Conservation (phyloP, 495 filamentous ascomycete genomes). For the Apodospora peruviana region DNA sequence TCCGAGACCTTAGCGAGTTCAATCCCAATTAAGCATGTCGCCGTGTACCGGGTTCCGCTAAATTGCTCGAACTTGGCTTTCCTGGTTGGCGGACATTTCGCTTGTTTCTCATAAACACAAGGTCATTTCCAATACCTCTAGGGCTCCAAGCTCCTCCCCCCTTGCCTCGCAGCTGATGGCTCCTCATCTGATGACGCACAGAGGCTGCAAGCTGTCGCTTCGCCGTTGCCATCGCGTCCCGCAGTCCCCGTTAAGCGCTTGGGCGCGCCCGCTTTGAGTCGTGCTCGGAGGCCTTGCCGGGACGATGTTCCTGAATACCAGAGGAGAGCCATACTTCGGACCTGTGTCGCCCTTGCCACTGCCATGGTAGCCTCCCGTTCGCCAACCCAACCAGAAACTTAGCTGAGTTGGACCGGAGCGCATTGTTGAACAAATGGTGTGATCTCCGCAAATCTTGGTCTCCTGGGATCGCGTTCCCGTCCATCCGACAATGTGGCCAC, state of each 20-base stretch:
- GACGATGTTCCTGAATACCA: constrained; percentile 11
- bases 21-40: constrained; percentile 16
- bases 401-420: not conserved
- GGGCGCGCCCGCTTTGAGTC: not conserved
- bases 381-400: not conserved
- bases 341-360: not conserved
- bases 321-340: not conserved
- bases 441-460: constrained; percentile 3
- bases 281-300: constrained; percentile 10
- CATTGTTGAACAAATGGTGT: constrained; percentile 3
- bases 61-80: constrained; percentile 2
- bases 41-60: constrained; percentile 19
- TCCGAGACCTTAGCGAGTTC: constrained; percentile 21
- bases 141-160: constrained; percentile 8
- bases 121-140: not conserved
- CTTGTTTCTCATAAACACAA: constrained; percentile 15
- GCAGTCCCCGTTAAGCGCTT: constrained; percentile 3
- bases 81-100: constrained; percentile 24
- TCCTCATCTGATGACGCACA: no score
- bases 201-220: no score
- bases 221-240: constrained; percentile 8
- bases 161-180: no score
- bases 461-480: constrained; percentile 17
- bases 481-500: no score
- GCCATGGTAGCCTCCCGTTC: constrained; percentile 1